Evolutionary conservation across 2,329 filamentous ascomycete species (phyloP).

Genomic region (Onygena corvina): DNA sequence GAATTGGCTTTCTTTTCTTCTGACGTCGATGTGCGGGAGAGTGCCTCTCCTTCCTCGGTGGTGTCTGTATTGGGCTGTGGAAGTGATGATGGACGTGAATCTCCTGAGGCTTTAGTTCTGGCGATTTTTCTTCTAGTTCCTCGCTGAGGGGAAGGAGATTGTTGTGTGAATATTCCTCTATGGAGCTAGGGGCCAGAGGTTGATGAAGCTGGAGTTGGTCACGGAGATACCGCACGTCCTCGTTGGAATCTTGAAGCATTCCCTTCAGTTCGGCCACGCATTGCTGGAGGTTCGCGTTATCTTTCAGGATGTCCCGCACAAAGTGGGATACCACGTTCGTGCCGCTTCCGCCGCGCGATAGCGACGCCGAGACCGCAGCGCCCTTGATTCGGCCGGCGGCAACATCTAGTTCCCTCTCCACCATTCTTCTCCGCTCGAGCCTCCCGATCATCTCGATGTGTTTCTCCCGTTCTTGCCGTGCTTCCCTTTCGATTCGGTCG

Average conservation of each 20-base stretch:
- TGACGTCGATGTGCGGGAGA: conserved; percentile 41
- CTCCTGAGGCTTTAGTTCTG: conserved; percentile 51
- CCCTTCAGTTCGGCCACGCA: conserved; percentile 85
- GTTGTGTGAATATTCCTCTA: conserved; percentile 1
- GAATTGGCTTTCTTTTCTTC: conserved; percentile 59
- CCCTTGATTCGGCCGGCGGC: conserved; percentile 72
- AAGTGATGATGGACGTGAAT: conserved; percentile 94
- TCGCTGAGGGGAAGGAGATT: conserved; percentile 47
- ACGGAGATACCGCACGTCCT: conserved; percentile 77
- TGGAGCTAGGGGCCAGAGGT: conserved; percentile 40
- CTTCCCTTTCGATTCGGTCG: conserved; percentile 75
- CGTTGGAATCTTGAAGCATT: conserved; percentile 80
- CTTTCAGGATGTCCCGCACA: conserved; percentile 85
- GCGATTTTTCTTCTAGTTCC: conserved; percentile 51
- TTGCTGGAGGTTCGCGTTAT: conserved; percentile 87
- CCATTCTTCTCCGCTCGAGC: conserved; percentile 69
- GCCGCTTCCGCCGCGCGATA: conserved; percentile 47
- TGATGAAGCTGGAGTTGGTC: conserved; percentile 73
- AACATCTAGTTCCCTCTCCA: conserved; percentile 69
- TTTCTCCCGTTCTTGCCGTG: conserved; percentile 63
- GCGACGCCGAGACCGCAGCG: conserved; percentile 58
- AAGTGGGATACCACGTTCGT: conserved; percentile 82
- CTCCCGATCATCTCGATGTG: conserved; percentile 70
- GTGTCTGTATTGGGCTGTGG: conserved; percentile 48
- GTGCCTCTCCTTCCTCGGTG: conserved; percentile 44